Percentiles rank a stretch among this genome's conserved stretches.
Conservation (phyloP, 345 rosid species). For the Gossypium rotundifolium region DNA sequence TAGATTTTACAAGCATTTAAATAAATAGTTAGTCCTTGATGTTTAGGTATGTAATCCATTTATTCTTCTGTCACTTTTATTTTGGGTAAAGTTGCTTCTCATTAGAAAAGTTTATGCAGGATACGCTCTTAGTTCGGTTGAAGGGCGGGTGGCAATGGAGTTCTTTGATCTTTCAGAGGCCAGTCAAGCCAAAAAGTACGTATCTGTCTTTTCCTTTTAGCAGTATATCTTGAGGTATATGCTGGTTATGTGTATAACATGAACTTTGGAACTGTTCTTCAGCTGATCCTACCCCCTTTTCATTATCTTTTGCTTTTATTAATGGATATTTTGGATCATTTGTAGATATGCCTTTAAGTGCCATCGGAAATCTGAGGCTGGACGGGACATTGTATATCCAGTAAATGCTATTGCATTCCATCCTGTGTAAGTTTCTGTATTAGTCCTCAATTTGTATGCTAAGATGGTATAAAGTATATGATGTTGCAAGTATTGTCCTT, state of each 20-base stretch:
- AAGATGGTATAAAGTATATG: background rate
- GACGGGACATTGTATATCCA: conserved; percentile 90
- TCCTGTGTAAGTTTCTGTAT: conserved; percentile 73
- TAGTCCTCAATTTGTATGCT: background rate
- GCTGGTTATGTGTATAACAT: background rate
- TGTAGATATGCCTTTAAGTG: conserved; percentile 97
- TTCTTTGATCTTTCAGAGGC: conserved; percentile 90
- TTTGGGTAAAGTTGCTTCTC: conserved; percentile 5
- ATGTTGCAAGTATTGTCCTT: background rate
- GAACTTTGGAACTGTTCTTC: background rate
- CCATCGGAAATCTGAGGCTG: conserved; percentile 96
- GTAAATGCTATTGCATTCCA: conserved; percentile 96
- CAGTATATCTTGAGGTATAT: background rate
- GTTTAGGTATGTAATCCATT: background rate
- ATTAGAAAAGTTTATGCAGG: conserved; percentile 45
- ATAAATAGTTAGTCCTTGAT: background rate
- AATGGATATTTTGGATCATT: conserved; percentile 6
- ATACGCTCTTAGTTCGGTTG: conserved; percentile 96
- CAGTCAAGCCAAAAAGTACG: conserved; percentile 92
- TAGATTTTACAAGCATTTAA: background rate
- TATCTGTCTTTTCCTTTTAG: background rate
- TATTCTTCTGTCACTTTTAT: background rate
- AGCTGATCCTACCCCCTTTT: conserved; percentile 1
- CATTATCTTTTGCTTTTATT: background rate
- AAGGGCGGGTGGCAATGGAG: conserved; percentile 98